Base-by-base conservation (phyloP, 495 filamentous ascomycete genomes). In the Talaromyces wortmannii region DNA sequence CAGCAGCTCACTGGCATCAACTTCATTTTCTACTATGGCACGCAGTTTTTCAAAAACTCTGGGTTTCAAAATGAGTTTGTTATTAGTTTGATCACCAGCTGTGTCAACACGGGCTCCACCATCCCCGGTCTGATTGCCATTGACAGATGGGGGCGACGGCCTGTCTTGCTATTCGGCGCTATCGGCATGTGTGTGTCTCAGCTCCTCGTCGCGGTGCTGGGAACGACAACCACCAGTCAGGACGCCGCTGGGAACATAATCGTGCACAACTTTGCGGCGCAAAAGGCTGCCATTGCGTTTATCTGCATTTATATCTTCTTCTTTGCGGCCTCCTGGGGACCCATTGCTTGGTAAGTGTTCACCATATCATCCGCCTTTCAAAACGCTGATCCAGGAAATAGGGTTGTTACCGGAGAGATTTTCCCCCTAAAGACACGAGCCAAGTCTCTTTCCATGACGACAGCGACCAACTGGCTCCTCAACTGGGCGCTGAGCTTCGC, bases 11-110 rank as follows among this genome's bases (percentile, higher is more conserved):
- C 83, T 44, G 84, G 83, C 63, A 76, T 84, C 50, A 90, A 89
- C 70, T 89, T 89, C 69, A 90, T 91, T 69, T 87, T 90, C 67
- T 90, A 90, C 74, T 90, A 89, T 64, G 87, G 87, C 45, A 89
- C 85, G 3, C 80, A 84, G 47, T 90, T 86, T 69, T 89, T 90
- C 73, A 72, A 80, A 57, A 82, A 84, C 64, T 82, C 84, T 1
- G 87, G 87, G 13, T 82, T 90, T 63, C 59, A 73, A 13, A 84
- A 87, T 66, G 62, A 80, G 5, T 90, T 90, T 69, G 58, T 78
- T 31, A 87, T 90, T 60, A 78, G 74, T 51, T 71, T 90, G 46
- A 89, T 86, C 55, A 87, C 83, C 16, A 83, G 80, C 57, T 77
- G 78, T 50, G 84, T 90, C 68, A 90, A 91, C 65, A 80, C 85